Evolutionary conservation across 2,329 filamentous ascomycete species (phyloP).

Genomic region (Xylariaceae sp.): DNA sequence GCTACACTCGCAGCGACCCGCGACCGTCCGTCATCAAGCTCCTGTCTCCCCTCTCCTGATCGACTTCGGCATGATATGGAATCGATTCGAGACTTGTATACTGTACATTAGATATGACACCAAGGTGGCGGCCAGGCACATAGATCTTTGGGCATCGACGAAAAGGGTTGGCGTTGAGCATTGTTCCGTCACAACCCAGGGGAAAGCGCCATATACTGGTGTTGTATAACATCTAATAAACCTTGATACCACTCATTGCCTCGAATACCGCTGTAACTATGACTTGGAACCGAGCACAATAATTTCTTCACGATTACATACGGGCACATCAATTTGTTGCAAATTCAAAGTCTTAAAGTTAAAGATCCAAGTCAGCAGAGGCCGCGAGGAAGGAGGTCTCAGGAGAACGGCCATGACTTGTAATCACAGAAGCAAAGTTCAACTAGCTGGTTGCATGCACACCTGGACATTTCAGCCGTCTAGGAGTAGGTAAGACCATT

Average conservation of each 20-base stretch:
- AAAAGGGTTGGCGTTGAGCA: slow-evolving; percentile 8
- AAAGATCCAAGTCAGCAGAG: no score
- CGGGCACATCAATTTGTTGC: no score
- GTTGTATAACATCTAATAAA: slow-evolving; percentile 24
- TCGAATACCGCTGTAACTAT: not conserved
- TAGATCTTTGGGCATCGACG: not conserved
- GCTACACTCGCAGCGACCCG: slow-evolving; percentile 92
- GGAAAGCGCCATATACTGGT: slow-evolving; percentile 3
- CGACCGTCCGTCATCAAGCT: slow-evolving; percentile 68
- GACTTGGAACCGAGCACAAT: not conserved
- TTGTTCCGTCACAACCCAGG: slow-evolving; percentile 1
- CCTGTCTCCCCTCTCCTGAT: slow-evolving; percentile 60
- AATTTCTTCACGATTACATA: no score
- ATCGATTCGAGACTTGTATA: not conserved
- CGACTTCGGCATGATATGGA: not conserved
- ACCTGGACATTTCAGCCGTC: no score
- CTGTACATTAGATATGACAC: slow-evolving; percentile 11
- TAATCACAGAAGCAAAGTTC: no score
- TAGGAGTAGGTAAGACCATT: no score
- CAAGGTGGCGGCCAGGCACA: not conserved
- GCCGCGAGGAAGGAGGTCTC: no score
- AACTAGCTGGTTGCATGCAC: no score
- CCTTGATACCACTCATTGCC: slow-evolving; percentile 16
- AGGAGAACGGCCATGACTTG: no score
- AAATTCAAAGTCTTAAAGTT: no score